phyloP scores from a whole-genome alignment of 2,329 filamentous ascomycete genomes.

The Xylaria hypoxylon region DNA sequence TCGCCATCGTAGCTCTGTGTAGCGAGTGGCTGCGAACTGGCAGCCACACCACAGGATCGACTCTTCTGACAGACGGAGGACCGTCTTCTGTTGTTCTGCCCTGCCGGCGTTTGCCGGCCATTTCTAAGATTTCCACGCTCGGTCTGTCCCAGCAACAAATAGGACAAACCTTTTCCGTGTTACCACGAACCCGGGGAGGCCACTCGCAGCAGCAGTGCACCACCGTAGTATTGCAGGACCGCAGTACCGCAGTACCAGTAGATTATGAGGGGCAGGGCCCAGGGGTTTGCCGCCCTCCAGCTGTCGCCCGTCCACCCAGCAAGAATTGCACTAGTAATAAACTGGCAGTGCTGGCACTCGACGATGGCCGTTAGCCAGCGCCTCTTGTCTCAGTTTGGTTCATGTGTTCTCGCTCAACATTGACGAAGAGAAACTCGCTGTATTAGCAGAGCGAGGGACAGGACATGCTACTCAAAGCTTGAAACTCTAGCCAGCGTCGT shows the following conservation, averaged over 20 bases:
- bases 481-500: conserved; percentile 6
- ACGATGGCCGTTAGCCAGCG: conserved; percentile 4
- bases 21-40: conserved; percentile 37
- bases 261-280: conserved; percentile 28
- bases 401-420: conserved; percentile 6
- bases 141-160: conserved; percentile 18
- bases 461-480: conserved; percentile 1
- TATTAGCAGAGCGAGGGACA: background rate
- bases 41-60: conserved; percentile 31
- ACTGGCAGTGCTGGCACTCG: conserved; percentile 16
- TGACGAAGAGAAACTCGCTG: conserved; percentile 11
- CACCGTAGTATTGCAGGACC: conserved; percentile 7
- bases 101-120: conserved; percentile 25
- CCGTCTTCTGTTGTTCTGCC: conserved; percentile 8
- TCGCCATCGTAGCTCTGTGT: conserved; percentile 20
- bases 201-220: conserved; percentile 34
- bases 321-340: conserved; percentile 7
- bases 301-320: conserved; percentile 15
- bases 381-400: conserved; percentile 21
- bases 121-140: conserved; percentile 5
- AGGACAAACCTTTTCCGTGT: conserved; percentile 35
- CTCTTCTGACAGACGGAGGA: conserved; percentile 12
- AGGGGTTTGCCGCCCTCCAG: conserved; percentile 21
- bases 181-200: conserved; percentile 33
- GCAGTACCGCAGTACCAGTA: conserved; percentile 17